phyloP scores from a whole-genome alignment of 139 green algal species.

The Astrephomene gubernaculifera region DNA sequence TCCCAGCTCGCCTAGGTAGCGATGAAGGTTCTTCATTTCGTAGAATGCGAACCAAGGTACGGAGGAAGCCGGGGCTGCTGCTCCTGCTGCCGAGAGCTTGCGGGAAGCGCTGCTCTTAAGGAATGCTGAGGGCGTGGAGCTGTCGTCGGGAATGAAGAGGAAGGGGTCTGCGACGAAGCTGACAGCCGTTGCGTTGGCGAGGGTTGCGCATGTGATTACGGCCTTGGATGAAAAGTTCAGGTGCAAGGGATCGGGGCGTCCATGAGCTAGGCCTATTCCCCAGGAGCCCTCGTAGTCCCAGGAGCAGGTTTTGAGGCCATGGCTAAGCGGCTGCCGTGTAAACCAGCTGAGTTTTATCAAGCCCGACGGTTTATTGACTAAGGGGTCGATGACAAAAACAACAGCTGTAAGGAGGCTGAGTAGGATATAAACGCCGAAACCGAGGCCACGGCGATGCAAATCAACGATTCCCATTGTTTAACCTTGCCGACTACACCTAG shows the following conservation, averaged over 20 bases:
- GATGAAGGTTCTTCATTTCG: conserved; percentile 42
- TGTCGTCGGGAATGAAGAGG: conserved; percentile 20
- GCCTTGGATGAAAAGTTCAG: conserved; percentile 6
- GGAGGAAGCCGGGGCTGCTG: too few species aligned
- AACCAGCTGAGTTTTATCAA: conserved; percentile 34
- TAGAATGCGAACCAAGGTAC: conserved; percentile 33
- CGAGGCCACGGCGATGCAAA: not conserved
- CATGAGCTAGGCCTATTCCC: not conserved
- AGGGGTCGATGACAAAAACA: not conserved
- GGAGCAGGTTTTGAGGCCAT: conserved; percentile 23
- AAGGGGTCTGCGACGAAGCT: conserved; percentile 48
- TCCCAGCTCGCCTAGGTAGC: conserved; percentile 28
- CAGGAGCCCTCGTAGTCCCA: conserved; percentile 44
- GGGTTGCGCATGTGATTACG: conserved; percentile 15
- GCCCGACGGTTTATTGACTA: conserved; percentile 8
- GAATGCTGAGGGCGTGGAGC: not conserved
- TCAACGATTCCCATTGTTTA: not conserved
- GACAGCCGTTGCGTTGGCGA: not conserved
- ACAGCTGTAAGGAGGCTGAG: not conserved
- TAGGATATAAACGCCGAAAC: not conserved
- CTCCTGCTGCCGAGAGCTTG: not conserved
- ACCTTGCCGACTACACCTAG: too few species aligned
- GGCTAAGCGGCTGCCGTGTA: conserved; percentile 9
- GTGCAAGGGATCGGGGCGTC: not conserved
- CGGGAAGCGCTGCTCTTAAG: too few species aligned